Evolutionary conservation across 2,329 filamentous ascomycete species (phyloP), one percentile per base, ranked within the genome.

Genomic region (Tolypocladium tropicale): DNA sequence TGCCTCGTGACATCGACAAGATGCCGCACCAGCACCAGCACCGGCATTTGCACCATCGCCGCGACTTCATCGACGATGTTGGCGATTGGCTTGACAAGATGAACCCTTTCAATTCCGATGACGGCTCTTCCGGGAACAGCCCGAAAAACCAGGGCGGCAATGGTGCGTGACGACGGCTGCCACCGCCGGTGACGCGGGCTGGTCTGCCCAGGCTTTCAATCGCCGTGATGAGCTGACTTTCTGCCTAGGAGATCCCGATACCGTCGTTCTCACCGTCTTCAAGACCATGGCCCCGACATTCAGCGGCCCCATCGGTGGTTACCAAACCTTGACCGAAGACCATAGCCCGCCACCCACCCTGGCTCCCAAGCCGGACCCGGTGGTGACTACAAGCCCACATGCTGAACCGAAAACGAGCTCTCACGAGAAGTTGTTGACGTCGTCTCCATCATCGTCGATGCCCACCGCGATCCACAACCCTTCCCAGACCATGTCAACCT

Each of bases 281-380:
- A 69, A 70, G 53, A 78, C 76, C 39, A 58, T 75, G 64, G 60
- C 65, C 6, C 64, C 71, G 14, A 74, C 69, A 5, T 77, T 77
- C 39, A 65, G 68, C 37, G 75, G 74, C n/a, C 63, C 67, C 6
- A 66, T 78, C 55, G 75, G 62, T 32, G 72, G 75, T 30, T 77
- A 73, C 55, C 68, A 68, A 36, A 77, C 74, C 6, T 52, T 73
- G 11, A 63, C 57, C 11, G 39, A 56, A 10, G 59, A 62, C 25
- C 41, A 58, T 6, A 53, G 60, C 21, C 55, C 55, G 28, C 48
- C 55, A 49, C 52, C 59, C 16, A 63, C 64, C 12, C 25, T 60
- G 37, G 50, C 55, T 7, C 48, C 60, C 9, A 56, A 59, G 43
- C 55, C 50, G 49, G 37, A 46, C 7, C 28, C 55, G 30, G 43